Evolutionary conservation across 2,329 filamentous ascomycete species (phyloP), one percentile per base, ranked within the genome.

Genomic region (Cercospora janseana): DNA sequence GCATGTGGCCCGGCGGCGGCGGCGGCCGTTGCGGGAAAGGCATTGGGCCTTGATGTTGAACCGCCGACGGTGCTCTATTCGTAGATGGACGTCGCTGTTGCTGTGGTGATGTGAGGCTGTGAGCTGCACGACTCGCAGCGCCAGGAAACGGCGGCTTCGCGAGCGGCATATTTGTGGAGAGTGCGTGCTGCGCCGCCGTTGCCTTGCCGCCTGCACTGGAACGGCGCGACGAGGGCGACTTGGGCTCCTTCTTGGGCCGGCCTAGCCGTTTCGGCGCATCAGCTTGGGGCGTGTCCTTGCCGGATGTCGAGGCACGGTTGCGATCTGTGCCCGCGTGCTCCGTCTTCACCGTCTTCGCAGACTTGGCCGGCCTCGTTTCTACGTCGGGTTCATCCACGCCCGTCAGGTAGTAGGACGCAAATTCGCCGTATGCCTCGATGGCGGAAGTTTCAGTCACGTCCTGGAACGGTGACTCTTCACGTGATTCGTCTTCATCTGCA

Each of bases 231-330:
- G 23, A 24, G 16, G 37, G 27, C 15, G 20, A 21, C 28, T 49
- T 49, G 37, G 28, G 23, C 23, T n/a, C 18, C 38, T 49, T 49
- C 46, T 49, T 42, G 35, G 46, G 27, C 20, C 27, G 27, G 27
- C 24, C 46, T 43, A 29, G 16, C 28, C 35, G 38, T 13, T 38
- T 27, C 37, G 27, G 26, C 20, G 28, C 20, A 27, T 34, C 37
- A 43, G 27, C 38, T 16, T 49, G 38, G 20, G 81, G 81, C 53
- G 82, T 79, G 78, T 82, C 31, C 10, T 51, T 46, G 26, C 32
- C 29, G 12, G 35, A 35, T 26, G 37, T 34, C 24, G 46, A 49
- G 16, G 20, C 28, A 27, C 46, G 46, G n/a, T 49, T 49, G 37
- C 46, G 46, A 45, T 51, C 32, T 10, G 20, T 20, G 32, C 26